Conservation (phyloP, 2,329 filamentous ascomycete genomes). For the Zopfia rhizophila region DNA sequence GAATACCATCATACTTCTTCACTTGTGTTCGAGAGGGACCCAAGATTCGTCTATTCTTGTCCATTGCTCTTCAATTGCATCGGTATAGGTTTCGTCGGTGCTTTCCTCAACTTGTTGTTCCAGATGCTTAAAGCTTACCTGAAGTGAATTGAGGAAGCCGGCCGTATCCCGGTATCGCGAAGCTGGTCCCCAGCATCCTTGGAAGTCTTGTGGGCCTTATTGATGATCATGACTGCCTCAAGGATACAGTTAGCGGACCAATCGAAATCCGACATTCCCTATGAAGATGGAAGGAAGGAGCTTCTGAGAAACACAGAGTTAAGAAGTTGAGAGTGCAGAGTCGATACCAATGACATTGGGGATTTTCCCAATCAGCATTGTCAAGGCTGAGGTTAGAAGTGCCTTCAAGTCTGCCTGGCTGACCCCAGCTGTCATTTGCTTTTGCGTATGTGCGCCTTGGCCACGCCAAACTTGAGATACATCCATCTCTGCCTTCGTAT, state of each 20-base stretch:
- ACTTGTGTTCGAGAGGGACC: constrained; percentile 6
- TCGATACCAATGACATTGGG: no score
- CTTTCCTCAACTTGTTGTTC: constrained; percentile 6
- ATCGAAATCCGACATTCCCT: constrained; percentile 21
- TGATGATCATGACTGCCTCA: constrained; percentile 21
- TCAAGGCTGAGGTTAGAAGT: no score
- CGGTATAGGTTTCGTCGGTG: constrained; percentile 1
- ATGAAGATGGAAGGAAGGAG: no score
- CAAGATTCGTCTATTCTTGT: constrained; percentile 11
- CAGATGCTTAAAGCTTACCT: constrained; percentile 11
- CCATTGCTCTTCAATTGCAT: constrained; percentile 14
- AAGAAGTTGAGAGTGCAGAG: no score
- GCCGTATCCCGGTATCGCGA: constrained; percentile 16
- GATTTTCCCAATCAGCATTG: no score
- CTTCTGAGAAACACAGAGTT: no score
- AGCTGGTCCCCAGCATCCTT: constrained; percentile 14
- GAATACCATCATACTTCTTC: constrained; percentile 13
- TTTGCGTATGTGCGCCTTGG: no score
- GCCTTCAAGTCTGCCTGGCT: no score
- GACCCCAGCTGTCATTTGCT: no score
- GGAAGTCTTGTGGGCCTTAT: constrained; percentile 20
- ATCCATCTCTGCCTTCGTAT: no score
- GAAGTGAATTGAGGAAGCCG: constrained; percentile 10
- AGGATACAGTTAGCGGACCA: constrained; percentile 20
- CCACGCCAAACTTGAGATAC: no score